Percentiles rank a stretch among this genome's conserved stretches.
These are phyloP conservation scores for Perkinsus marinus DNA, from an alignment of 169 alveolate species.

Conservation along the genomic window DNA sequence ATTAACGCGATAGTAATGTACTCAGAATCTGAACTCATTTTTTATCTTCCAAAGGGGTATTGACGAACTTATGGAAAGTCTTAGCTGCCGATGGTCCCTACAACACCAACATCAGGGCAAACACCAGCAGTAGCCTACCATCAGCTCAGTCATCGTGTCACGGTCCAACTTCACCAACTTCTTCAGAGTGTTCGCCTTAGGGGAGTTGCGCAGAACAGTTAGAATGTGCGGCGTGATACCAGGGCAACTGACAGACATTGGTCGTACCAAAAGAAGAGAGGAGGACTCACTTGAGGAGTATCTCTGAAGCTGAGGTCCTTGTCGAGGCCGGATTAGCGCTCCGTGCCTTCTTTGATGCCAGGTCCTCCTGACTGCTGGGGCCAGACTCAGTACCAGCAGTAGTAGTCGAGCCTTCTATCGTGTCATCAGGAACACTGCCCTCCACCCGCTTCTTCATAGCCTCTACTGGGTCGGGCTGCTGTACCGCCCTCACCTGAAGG, in stretches of 20 bases:
- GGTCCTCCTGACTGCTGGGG: neutral
- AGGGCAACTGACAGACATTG: neutral
- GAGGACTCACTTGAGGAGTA: neutral
- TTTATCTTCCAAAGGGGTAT: neutral
- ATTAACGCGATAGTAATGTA: neutral
- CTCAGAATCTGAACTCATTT: neutral
- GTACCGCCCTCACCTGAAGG: neutral
- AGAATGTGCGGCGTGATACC: neutral
- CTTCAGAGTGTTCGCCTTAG: neutral
- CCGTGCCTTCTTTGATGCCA: neutral
- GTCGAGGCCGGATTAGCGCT: neutral
- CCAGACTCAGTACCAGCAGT: neutral
- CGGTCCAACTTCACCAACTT: neutral
- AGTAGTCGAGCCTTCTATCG: neutral
- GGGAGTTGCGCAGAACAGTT: neutral
- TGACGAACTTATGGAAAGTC: neutral
- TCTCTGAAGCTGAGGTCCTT: neutral
- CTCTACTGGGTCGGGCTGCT: neutral
- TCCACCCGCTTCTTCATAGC: neutral
- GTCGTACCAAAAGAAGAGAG: no score
- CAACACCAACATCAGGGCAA: neutral
- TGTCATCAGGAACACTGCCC: neutral
- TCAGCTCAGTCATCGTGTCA: neutral
- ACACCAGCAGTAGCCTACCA: neutral
- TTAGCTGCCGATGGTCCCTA: neutral